A percentile compares a stretch with the other conserved stretches of the same genome.
Conservation (phyloP, 345 rosid genomes). For the Syzygium grande region DNA sequence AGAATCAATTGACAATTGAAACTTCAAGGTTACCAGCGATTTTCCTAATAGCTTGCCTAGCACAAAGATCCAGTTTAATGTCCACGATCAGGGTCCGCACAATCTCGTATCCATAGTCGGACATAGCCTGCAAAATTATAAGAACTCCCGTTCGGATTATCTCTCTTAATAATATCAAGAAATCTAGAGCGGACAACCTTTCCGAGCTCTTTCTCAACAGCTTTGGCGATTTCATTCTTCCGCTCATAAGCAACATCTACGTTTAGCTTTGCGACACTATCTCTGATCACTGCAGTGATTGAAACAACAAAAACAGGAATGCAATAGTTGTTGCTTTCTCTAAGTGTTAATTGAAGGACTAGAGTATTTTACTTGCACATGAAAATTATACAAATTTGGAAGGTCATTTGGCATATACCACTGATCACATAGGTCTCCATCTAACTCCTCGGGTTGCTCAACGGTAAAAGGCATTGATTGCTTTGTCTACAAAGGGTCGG, state of each 20-base stretch:
- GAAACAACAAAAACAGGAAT: not conserved
- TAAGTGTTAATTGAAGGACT: not conserved
- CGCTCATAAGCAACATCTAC: slow-evolving; percentile 24
- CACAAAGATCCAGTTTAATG: slow-evolving; percentile 8
- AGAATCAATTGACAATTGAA: not conserved
- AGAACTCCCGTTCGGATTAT: not conserved
- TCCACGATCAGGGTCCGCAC: slow-evolving; percentile 9
- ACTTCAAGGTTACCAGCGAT: slow-evolving; percentile 6
- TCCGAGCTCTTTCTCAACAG: slow-evolving; percentile 26
- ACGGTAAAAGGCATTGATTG: slow-evolving; percentile 26
- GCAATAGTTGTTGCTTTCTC: not conserved
- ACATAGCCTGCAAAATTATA: slow-evolving; percentile 8
- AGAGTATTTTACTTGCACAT: not conserved
- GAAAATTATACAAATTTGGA: not conserved
- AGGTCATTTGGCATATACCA: slow-evolving; percentile 4
- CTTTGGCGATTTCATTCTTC: slow-evolving; percentile 20
- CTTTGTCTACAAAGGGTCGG: slow-evolving; percentile 16
- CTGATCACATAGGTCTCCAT: slow-evolving; percentile 27
- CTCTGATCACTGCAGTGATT: slow-evolving; percentile 12
- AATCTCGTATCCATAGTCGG: slow-evolving; percentile 11
- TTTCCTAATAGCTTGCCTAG: slow-evolving; percentile 13
- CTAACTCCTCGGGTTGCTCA: slow-evolving; percentile 18
- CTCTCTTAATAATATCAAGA: not conserved
- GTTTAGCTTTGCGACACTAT: slow-evolving; percentile 10
- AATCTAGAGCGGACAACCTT: slow-evolving; percentile 1